Conservation (phyloP, 2,329 filamentous ascomycete genomes). For the Ophiostoma australiae region DNA sequence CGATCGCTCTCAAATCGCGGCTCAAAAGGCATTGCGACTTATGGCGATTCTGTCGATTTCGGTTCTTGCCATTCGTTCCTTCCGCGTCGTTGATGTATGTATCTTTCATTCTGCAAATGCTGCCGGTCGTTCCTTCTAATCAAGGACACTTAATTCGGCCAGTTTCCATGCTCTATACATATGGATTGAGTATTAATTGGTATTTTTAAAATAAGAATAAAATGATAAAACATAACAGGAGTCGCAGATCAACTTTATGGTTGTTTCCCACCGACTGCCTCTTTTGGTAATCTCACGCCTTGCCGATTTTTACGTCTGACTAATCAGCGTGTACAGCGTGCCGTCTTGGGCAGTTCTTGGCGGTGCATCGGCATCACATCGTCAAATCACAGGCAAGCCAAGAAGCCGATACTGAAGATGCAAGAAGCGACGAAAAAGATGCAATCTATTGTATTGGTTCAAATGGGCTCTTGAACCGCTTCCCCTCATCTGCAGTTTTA, state of each 20-base stretch:
- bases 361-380: background rate
- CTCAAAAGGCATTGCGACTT: conserved; percentile 8
- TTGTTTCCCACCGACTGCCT: background rate
- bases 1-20: background rate
- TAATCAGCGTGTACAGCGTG: background rate
- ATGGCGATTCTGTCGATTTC: background rate
- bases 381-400: background rate
- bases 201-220: background rate
- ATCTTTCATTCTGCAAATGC: background rate
- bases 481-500: background rate
- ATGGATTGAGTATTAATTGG: background rate
- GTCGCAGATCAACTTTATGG: background rate
- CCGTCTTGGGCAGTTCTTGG: background rate
- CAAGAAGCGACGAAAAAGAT: background rate
- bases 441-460: background rate
- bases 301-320: background rate
- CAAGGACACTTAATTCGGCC: background rate
- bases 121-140: background rate
- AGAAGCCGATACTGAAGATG: background rate
- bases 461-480: background rate
- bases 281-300: conserved; percentile 5
- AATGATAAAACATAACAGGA: background rate
- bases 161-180: background rate
- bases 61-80: background rate
- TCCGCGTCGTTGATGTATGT: background rate